Evolutionary conservation across 148 eudicot genomes (phyloP).

Genomic region (Limonium bicolor): DNA sequence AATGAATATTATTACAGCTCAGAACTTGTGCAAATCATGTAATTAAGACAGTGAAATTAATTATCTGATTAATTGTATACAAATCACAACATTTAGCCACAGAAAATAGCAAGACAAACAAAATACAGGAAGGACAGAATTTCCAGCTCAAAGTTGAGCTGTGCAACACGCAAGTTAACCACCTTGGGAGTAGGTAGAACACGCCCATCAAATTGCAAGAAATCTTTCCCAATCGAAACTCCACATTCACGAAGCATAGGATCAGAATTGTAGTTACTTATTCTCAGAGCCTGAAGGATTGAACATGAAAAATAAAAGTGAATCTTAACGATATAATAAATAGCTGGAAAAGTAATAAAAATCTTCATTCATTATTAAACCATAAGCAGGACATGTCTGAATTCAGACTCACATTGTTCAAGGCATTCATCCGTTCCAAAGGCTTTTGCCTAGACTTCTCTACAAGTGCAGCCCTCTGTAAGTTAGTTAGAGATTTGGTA

Average conservation of each 20-base stretch:
- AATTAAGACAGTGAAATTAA: neutral
- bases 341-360: neutral
- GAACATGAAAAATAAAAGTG: neutral
- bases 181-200: slow-evolving; percentile 82
- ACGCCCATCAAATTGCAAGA: slow-evolving; percentile 77
- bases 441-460: slow-evolving; percentile 96
- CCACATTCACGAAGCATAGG: slow-evolving; percentile 80
- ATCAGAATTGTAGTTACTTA: slow-evolving; percentile 70
- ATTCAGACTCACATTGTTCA: slow-evolving; percentile 39
- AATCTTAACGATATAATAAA: neutral
- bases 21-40: no score
- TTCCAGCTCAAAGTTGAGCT: no score
- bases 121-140: no score
- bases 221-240: slow-evolving; percentile 41
- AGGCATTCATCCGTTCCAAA: slow-evolving; percentile 65
- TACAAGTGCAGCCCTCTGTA: slow-evolving; percentile 71
- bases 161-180: no score
- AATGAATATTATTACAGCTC: no score
- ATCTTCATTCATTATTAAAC: neutral
- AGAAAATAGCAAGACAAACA: no score
- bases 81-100: no score
- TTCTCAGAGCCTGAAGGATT: slow-evolving; percentile 67
- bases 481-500: slow-evolving; percentile 52
- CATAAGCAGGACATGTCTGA: neutral
- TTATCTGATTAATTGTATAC: neutral